phyloP scores from a whole-genome alignment of 2,329 filamentous ascomycete genomes.

The Sclerotinia borealis region DNA sequence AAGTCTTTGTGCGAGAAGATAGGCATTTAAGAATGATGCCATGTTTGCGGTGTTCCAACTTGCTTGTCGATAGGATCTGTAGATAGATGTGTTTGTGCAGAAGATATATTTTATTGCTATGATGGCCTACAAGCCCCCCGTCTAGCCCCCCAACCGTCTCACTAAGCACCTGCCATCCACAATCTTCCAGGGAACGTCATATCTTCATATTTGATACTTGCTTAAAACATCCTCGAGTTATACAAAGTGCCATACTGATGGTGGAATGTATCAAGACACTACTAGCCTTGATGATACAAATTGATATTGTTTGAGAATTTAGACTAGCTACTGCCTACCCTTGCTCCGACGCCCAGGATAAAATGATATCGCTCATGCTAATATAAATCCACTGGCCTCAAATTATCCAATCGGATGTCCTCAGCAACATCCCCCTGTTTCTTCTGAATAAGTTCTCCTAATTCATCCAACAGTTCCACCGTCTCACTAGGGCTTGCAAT shows the following conservation, averaged over 20 bases:
- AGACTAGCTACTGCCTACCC: background rate
- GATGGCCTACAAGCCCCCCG: background rate
- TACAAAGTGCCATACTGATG: background rate
- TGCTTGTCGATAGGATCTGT: background rate
- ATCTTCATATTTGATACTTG: background rate
- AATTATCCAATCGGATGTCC: background rate
- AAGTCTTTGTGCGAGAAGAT: background rate
- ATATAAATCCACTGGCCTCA: background rate
- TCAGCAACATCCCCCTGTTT: background rate
- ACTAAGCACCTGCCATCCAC: background rate
- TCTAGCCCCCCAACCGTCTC: background rate
- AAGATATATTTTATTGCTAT: too few species aligned
- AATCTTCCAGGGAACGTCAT: too few species aligned
- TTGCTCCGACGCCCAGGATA: background rate
- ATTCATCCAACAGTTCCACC: slow-evolving; percentile 79
- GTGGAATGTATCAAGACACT: background rate
- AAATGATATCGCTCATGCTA: background rate
- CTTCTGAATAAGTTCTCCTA: slow-evolving; percentile 45
- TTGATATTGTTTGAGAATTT: background rate
- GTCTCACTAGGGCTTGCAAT: slow-evolving; percentile 91
- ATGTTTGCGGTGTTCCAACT: background rate
- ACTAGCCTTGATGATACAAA: background rate
- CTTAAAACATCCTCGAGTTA: too few species aligned
- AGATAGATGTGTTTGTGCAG: background rate
- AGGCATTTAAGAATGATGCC: background rate